Conservation (phyloP, 2,329 filamentous ascomycete species). For the Epichloe festucae region DNA sequence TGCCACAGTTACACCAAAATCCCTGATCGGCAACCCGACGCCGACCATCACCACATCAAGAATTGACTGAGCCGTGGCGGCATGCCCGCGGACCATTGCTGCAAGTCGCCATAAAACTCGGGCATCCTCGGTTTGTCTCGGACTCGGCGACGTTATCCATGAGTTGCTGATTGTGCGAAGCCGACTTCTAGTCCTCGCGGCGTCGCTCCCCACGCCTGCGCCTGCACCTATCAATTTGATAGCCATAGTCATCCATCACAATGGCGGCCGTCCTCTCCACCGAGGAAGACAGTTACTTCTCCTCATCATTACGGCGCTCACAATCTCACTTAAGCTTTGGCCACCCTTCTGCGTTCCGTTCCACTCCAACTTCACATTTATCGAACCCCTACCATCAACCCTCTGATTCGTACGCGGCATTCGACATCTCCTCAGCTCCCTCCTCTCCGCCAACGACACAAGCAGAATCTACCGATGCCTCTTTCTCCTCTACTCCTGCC, state of each 20-base stretch:
- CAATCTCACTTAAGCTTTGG: slow-evolving; percentile 47
- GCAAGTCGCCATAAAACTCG: neutral
- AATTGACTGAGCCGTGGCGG: neutral
- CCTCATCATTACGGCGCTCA: slow-evolving; percentile 42
- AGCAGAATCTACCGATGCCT: slow-evolving; percentile 41
- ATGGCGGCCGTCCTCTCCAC: slow-evolving; percentile 46
- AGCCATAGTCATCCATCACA: slow-evolving; percentile 8
- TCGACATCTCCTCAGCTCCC: slow-evolving; percentile 38
- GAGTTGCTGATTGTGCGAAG: neutral
- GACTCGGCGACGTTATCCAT: neutral
- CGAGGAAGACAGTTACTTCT: slow-evolving; percentile 46
- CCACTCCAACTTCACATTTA: slow-evolving; percentile 33
- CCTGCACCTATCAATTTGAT: neutral
- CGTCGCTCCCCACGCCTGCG: neutral
- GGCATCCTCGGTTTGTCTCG: neutral
- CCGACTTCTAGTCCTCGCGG: neutral
- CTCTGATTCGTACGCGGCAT: slow-evolving; percentile 31
- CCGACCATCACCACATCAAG: neutral
- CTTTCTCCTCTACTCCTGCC: slow-evolving; percentile 48
- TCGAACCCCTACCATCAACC: slow-evolving; percentile 26
- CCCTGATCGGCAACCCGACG: neutral
- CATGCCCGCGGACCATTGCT: neutral
- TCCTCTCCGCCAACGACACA: slow-evolving; percentile 42
- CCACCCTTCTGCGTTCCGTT: slow-evolving; percentile 28
- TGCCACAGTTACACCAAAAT: neutral